These are phyloP conservation scores for Ustulina deusta DNA, from an alignment of 2,329 filamentous ascomycete genomes.

Conservation along the genomic window DNA sequence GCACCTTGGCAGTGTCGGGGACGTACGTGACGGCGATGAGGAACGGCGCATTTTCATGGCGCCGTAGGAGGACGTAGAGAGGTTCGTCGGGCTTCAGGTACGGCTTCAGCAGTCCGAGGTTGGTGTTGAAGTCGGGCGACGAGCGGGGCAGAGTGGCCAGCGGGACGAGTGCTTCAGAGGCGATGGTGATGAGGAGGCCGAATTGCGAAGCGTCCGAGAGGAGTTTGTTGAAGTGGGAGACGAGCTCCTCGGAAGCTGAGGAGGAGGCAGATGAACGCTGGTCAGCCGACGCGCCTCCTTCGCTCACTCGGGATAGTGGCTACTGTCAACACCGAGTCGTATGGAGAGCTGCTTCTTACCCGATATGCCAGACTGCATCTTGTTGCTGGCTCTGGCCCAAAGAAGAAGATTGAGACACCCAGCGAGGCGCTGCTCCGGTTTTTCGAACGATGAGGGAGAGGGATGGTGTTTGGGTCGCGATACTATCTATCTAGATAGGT, in stretches of 20 bases:
- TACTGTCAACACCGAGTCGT: neutral
- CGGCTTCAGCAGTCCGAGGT: conserved; percentile 71
- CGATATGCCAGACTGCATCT: conserved; percentile 84
- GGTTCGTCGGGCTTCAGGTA: conserved; percentile 75
- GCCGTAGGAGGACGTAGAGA: conserved; percentile 80
- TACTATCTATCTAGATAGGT: neutral
- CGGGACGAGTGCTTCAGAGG: conserved; percentile 75
- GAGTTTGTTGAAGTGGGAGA: conserved; percentile 77
- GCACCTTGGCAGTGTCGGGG: conserved; percentile 80
- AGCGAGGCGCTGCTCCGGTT: conserved; percentile 24
- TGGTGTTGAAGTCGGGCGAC: conserved; percentile 69
- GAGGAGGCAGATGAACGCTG: neutral
- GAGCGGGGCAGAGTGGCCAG: conserved; percentile 65
- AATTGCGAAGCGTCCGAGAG: conserved; percentile 72
- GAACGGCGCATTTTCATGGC: conserved; percentile 66
- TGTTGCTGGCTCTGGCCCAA: conserved; percentile 19
- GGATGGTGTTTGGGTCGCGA: conserved; percentile 9
- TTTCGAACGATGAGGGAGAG: neutral
- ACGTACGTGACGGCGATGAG: conserved; percentile 82
- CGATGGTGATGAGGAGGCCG: conserved; percentile 78
- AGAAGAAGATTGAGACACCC: conserved; percentile 6
- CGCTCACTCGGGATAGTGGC: neutral
- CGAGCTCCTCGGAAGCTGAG: conserved; percentile 80
- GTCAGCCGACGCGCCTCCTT: neutral
- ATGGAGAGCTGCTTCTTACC: conserved; percentile 59